phyloP scores from a whole-genome alignment of 2,329 filamentous ascomycete genomes.

The Microcera coccophila region DNA sequence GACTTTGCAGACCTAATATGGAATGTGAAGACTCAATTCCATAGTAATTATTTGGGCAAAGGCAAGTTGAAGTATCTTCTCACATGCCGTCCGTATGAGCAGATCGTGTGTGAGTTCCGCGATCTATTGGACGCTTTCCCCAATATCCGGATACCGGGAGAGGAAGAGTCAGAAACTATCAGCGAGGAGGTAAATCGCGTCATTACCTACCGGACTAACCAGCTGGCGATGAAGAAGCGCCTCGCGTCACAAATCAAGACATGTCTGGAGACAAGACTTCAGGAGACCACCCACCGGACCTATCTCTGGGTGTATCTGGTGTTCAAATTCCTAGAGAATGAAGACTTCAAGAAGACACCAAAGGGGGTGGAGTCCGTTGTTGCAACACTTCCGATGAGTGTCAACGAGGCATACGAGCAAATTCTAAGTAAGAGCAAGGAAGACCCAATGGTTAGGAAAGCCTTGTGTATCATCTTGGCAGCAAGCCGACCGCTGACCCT shows the following conservation, averaged over 20 bases:
- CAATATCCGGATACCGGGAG: slow-evolving; percentile 17
- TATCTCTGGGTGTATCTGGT: slow-evolving; percentile 28
- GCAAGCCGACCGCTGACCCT: slow-evolving; percentile 22
- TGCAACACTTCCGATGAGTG: slow-evolving; percentile 14
- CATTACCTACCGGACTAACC: slow-evolving; percentile 11
- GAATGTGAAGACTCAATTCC: background rate
- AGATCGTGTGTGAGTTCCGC: slow-evolving; percentile 21
- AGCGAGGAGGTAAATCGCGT: slow-evolving; percentile 18
- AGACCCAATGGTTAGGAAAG: slow-evolving; percentile 7
- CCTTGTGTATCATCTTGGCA: slow-evolving; percentile 24
- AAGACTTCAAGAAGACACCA: slow-evolving; percentile 7
- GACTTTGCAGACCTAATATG: no score
- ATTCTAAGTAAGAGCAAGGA: slow-evolving; percentile 20
- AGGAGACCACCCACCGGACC: slow-evolving; percentile 14
- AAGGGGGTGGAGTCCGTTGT: no score
- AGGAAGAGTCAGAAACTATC: slow-evolving; percentile 18
- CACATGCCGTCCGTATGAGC: slow-evolving; percentile 29
- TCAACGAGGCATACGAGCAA: slow-evolving; percentile 26
- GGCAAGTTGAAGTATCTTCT: slow-evolving; percentile 35
- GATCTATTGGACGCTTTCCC: slow-evolving; percentile 4
- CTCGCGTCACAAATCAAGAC: slow-evolving; percentile 8
- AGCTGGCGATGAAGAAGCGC: background rate
- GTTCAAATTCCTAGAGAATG: slow-evolving; percentile 13
- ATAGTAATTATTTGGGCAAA: slow-evolving; percentile 23
- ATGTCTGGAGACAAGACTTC: slow-evolving; percentile 11